phyloP scores from a whole-genome alignment of 805 yeast genomes.

The Candida khao-thaluensis region DNA sequence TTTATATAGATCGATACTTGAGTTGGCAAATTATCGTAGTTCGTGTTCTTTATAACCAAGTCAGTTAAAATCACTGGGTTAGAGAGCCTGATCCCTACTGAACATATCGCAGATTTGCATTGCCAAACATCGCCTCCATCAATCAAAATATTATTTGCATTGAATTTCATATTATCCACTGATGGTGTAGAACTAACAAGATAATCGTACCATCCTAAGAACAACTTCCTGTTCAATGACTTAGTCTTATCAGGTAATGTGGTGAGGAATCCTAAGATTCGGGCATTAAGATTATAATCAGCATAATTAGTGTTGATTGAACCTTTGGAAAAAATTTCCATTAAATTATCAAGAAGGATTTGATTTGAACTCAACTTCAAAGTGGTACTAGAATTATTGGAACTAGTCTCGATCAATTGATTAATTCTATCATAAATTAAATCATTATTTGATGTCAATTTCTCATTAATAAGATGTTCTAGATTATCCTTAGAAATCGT shows the following conservation, averaged over 20 bases:
- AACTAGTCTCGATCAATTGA: slow-evolving; percentile 23
- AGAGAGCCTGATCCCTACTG: slow-evolving; percentile 36
- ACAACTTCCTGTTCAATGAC: slow-evolving; percentile 25
- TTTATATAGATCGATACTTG: slow-evolving; percentile 28
- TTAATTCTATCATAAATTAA: slow-evolving; percentile 23
- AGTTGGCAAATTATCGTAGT: slow-evolving; percentile 17
- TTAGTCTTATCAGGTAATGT: slow-evolving; percentile 19
- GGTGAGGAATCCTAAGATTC: slow-evolving; percentile 42
- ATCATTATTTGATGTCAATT: slow-evolving; percentile 24
- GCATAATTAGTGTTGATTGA: slow-evolving; percentile 40
- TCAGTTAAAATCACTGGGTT: slow-evolving; percentile 36
- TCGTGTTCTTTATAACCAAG: slow-evolving; percentile 24
- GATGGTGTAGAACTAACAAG: slow-evolving; percentile 23
- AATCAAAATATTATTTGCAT: slow-evolving; percentile 39
- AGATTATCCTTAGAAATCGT: slow-evolving; percentile 22
- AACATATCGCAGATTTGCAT: slow-evolving; percentile 27
- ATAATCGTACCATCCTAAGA: slow-evolving; percentile 43
- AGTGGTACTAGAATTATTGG: slow-evolving; percentile 9
- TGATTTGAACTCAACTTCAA: slow-evolving; percentile 16
- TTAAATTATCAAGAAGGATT: slow-evolving; percentile 27
- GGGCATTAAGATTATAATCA: slow-evolving; percentile 36
- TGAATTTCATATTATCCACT: slow-evolving; percentile 26
- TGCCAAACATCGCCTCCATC: slow-evolving; percentile 37
- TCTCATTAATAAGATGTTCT: slow-evolving; percentile 21
- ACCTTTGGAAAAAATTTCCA: slow-evolving; percentile 33